phyloP scores from a whole-genome alignment of 2,329 filamentous ascomycete genomes.

The Diplodia sapinea region DNA sequence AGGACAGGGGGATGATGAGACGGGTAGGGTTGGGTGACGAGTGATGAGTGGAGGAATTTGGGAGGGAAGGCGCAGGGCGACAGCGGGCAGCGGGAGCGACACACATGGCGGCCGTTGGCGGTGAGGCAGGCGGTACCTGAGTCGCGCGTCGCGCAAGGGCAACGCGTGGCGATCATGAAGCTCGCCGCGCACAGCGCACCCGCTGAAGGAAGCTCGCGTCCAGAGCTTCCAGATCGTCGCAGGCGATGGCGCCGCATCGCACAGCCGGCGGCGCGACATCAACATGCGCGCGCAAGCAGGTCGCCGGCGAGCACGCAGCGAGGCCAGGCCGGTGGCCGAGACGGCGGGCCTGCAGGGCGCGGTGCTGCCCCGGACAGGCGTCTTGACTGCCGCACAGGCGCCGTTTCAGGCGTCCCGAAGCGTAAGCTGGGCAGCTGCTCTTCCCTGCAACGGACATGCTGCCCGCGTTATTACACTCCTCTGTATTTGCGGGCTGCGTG shows the following conservation, averaged over 20 bases:
- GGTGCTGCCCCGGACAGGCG: conserved; percentile 2
- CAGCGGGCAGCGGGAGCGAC: conserved; percentile 2
- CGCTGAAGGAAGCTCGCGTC: not conserved
- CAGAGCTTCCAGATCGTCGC: conserved; percentile 21
- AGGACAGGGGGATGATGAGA: conserved; percentile 9
- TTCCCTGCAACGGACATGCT: conserved; percentile 10
- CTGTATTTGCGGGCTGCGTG: not conserved
- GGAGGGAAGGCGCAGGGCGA: not conserved
- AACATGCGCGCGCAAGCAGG: not conserved
- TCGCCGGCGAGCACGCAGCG: no score
- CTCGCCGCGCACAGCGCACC: not conserved
- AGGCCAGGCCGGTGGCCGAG: not conserved
- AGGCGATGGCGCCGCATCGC: conserved; percentile 8
- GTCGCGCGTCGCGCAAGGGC: not conserved
- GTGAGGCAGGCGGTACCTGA: not conserved
- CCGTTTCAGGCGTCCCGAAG: conserved; percentile 22
- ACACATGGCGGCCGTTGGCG: conserved; percentile 15
- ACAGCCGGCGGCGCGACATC: not conserved
- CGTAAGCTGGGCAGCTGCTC: conserved; percentile 1
- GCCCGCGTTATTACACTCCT: not conserved
- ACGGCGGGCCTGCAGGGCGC: not conserved
- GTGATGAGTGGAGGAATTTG: not conserved
- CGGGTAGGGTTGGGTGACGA: conserved; percentile 2
- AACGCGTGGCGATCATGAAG: conserved; percentile 22
- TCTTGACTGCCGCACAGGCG: conserved; percentile 10